Evolutionary conservation across 2,329 filamentous ascomycete genomes (phyloP).

Genomic region (Pyricularia grisea): DNA sequence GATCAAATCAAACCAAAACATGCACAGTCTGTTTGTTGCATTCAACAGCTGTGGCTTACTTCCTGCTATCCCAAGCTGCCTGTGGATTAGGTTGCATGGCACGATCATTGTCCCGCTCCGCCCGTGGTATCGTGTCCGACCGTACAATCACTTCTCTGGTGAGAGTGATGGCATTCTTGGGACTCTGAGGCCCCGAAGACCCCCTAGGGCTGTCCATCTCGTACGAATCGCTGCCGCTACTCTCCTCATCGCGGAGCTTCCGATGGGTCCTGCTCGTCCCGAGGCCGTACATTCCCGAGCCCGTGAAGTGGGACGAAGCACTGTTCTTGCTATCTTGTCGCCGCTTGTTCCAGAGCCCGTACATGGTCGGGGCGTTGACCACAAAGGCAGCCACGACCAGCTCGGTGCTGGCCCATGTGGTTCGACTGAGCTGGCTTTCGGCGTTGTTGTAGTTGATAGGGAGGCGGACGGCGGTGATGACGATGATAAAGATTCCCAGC

Average conservation of each 20-base stretch:
- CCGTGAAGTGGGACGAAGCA: neutral
- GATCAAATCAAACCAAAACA: no score
- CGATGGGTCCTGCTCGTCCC: neutral
- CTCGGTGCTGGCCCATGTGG: conserved; percentile 2
- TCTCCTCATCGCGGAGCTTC: neutral
- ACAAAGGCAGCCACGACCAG: conserved; percentile 1
- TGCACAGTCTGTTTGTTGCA: neutral
- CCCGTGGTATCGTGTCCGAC: neutral
- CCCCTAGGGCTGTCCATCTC: neutral
- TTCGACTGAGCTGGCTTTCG: conserved; percentile 4
- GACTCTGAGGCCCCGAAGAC: neutral
- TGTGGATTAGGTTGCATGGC: neutral
- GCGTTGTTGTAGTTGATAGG: conserved; percentile 7
- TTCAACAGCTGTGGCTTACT: neutral
- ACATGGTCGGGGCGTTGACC: conserved; percentile 3
- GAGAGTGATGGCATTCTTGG: neutral
- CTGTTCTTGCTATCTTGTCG: neutral
- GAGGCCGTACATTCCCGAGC: neutral
- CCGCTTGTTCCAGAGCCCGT: conserved; percentile 1
- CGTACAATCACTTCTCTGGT: conserved; percentile 1
- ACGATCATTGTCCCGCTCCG: neutral
- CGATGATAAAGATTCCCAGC: conserved; percentile 31
- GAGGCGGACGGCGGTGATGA: conserved; percentile 41
- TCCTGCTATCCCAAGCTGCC: neutral
- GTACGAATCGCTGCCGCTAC: neutral